A percentile compares a stretch with the other conserved stretches of the same genome.
Evolutionary conservation across 352 stramenopile genomes (phyloP).

Genomic region (Globisporangium parvum): DNA sequence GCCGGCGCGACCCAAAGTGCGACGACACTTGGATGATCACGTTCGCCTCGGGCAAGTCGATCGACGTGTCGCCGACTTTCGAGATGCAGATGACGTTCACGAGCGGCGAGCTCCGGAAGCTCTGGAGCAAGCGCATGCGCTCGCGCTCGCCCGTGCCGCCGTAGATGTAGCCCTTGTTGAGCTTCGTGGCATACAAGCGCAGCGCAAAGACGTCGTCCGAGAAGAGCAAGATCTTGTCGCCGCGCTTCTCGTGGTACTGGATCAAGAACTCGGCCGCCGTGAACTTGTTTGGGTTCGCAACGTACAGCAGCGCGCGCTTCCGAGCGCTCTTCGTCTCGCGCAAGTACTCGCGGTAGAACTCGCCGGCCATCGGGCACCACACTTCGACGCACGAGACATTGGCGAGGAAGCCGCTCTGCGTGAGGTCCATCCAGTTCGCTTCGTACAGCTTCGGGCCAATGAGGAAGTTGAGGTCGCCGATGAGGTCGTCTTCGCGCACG

Average conservation of each 20-base stretch:
- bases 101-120: constrained; percentile 76
- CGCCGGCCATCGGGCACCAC: constrained; percentile 98
- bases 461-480: constrained; percentile 98
- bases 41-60: constrained; percentile 99
- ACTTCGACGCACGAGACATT: constrained; percentile 98
- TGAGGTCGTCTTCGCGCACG: constrained; percentile 98
- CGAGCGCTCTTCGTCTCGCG: constrained; percentile 84
- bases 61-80: constrained; percentile 98
- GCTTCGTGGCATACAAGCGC: constrained; percentile 90
- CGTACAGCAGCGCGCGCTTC: constrained; percentile 95
- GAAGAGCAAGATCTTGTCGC: constrained; percentile 99
- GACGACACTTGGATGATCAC: constrained; percentile 99
- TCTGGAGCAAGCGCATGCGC: constrained; percentile 82
- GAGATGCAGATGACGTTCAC: constrained; percentile 90
- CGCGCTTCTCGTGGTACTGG: constrained; percentile 95
- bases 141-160: constrained; percentile 93
- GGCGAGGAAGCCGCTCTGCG: constrained; percentile 94
- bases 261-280: constrained; percentile 94
- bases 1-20: constrained; percentile 97
- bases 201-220: constrained; percentile 98
- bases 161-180: constrained; percentile 94
- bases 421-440: constrained; percentile 99
- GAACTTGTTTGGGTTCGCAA: constrained; percentile 99
- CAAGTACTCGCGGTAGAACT: constrained; percentile 94
- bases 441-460: constrained; percentile 96